Conservation (phyloP, 2,329 filamentous ascomycete species). For the Cordyceps fumosorosea region DNA sequence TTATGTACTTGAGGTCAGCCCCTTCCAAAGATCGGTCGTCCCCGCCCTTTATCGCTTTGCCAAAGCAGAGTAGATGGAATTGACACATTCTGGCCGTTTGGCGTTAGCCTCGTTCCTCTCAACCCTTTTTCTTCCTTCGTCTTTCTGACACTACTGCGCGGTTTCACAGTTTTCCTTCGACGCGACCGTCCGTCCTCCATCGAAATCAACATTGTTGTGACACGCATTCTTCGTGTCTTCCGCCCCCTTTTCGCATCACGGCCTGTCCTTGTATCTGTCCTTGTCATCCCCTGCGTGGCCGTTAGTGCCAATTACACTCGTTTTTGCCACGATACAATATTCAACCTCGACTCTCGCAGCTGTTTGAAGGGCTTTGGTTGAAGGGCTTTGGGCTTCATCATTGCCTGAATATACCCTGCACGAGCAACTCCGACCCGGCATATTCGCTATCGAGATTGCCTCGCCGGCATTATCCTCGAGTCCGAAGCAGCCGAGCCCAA, state of each 20-base stretch:
- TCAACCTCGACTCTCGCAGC: background rate
- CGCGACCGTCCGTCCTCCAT: background rate
- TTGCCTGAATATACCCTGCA: background rate
- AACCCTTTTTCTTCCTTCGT: background rate
- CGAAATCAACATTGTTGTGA: background rate
- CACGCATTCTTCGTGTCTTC: background rate
- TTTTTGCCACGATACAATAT: conserved; percentile 4
- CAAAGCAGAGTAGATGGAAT: background rate
- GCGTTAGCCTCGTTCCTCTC: conserved; percentile 1
- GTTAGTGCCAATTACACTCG: conserved; percentile 14
- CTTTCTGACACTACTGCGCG: background rate
- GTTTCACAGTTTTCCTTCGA: background rate
- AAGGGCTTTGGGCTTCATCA: background rate
- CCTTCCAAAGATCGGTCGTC: background rate
- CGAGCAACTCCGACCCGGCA: background rate
- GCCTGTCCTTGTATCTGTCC: background rate
- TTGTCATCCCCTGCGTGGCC: conserved; percentile 3
- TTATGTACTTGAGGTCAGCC: background rate
- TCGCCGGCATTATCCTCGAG: background rate
- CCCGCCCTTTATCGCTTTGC: background rate
- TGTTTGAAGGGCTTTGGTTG: background rate
- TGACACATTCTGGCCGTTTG: background rate
- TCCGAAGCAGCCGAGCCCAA: background rate
- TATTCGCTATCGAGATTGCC: too few species aligned
- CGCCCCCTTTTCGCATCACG: background rate